Percentiles rank a stretch among this genome's conserved stretches.
phyloP scores from a whole-genome alignment of 352 stramenopile species.

The Globisporangium viniferum region DNA sequence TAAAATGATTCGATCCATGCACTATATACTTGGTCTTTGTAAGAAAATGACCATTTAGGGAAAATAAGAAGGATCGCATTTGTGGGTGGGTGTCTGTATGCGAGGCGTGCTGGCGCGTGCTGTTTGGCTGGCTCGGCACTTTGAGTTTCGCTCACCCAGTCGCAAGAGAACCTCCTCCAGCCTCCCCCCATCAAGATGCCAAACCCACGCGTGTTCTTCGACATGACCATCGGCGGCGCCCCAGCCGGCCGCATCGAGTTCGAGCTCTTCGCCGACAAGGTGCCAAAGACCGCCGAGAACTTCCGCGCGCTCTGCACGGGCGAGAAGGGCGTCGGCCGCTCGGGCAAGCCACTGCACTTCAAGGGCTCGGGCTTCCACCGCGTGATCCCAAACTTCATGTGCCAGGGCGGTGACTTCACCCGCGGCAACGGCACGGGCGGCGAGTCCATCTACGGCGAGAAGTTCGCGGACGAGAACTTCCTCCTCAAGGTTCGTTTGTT shows the following conservation, averaged over 20 bases:
- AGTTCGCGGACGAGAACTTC: conserved; percentile 98
- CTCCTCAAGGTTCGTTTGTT: conserved; percentile 47
- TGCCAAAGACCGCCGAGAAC: conserved; percentile 64
- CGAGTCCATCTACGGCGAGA: conserved; percentile 94
- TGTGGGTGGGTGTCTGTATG: no score
- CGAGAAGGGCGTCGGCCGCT: conserved; percentile 58
- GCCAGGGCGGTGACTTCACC: conserved; percentile 95
- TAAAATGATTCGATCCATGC: no score
- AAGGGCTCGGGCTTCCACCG: conserved; percentile 91
- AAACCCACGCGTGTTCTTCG: conserved; percentile 96
- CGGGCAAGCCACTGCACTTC: conserved; percentile 79
- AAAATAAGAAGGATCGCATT: no score
- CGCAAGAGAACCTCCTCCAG: conserved; percentile 21
- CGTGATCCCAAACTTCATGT: conserved; percentile 94
- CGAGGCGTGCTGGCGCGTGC: no score
- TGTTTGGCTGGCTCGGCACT: conserved; percentile 14
- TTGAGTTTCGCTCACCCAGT: conserved; percentile 30
- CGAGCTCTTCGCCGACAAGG: conserved; percentile 85
- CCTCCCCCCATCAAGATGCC: conserved; percentile 44
- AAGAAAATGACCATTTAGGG: no score
- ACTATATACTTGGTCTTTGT: no score
- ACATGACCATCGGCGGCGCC: conserved; percentile 94
- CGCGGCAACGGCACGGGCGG: conserved; percentile 91
- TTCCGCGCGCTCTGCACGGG: conserved; percentile 56
- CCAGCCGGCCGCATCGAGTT: conserved; percentile 89